These are phyloP conservation scores for Tricholoma sp. DNA, from an alignment of 768 basidiomycete species.

Conservation along the genomic window DNA sequence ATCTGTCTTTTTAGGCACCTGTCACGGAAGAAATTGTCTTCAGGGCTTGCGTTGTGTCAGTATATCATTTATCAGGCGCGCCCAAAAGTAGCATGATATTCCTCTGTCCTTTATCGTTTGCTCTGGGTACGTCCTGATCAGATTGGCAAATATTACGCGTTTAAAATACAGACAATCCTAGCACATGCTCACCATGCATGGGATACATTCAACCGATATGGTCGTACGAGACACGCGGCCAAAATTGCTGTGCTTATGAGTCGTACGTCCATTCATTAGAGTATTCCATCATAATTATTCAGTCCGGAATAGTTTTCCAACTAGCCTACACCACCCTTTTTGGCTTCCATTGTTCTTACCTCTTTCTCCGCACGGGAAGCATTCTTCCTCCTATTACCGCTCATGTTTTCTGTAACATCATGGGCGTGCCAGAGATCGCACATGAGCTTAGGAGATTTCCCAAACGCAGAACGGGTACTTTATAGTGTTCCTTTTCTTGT, in stretches of 20 bases:
- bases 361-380: constrained; percentile 84
- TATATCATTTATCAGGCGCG: constrained; percentile 63
- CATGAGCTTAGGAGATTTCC: constrained; percentile 55
- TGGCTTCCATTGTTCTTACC: constrained; percentile 80
- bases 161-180: constrained; percentile 19
- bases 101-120: constrained; percentile 81
- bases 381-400: constrained; percentile 71
- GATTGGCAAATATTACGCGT: background rate
- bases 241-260: constrained; percentile 52
- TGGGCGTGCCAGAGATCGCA: constrained; percentile 77
- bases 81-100: constrained; percentile 63
- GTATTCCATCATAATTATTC: background rate
- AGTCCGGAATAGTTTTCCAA: constrained; percentile 63
- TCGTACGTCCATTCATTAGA: constrained; percentile 36
- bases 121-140: constrained; percentile 55
- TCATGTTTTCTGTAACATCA: constrained; percentile 91
- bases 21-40: constrained; percentile 93
- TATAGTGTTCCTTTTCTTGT: constrained; percentile 7
- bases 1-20: constrained; percentile 59
- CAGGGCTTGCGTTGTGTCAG: constrained; percentile 74
- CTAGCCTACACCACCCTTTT: constrained; percentile 89
- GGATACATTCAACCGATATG: constrained; percentile 76
- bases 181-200: constrained; percentile 93
- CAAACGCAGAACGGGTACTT: constrained; percentile 45
- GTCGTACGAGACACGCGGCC: constrained; percentile 60